Conservation (phyloP, 1,139 yeast genomes). For the Scheffersomyces cryptocercus region DNA sequence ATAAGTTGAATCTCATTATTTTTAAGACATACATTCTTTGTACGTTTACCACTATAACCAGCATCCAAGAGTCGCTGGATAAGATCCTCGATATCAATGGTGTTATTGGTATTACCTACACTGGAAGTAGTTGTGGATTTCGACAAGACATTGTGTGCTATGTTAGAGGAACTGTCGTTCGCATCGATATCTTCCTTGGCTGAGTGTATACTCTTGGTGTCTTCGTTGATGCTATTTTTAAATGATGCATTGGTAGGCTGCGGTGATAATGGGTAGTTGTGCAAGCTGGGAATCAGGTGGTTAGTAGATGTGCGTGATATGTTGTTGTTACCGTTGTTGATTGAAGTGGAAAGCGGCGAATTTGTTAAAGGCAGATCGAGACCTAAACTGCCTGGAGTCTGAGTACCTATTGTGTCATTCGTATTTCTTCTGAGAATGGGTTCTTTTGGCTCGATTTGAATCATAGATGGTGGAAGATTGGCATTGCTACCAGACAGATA, state of each 20-base stretch:
- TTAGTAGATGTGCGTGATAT: slow-evolving; percentile 38
- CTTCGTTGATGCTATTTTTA: slow-evolving; percentile 9
- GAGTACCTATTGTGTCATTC: slow-evolving; percentile 21
- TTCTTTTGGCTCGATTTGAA: slow-evolving; percentile 63
- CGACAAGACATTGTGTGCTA: slow-evolving; percentile 13
- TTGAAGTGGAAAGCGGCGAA: background rate
- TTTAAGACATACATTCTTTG: slow-evolving; percentile 84
- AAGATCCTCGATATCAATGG: slow-evolving; percentile 80
- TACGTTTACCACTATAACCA: slow-evolving; percentile 91
- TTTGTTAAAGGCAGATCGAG: background rate
- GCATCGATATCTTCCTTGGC: slow-evolving; percentile 1
- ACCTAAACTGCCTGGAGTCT: background rate
- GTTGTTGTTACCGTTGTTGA: slow-evolving; percentile 9
- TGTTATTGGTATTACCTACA: slow-evolving; percentile 8
- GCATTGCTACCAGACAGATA: slow-evolving; percentile 8
- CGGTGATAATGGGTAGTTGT: slow-evolving; percentile 25
- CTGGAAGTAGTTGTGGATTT: slow-evolving; percentile 9
- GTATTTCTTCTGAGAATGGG: slow-evolving; percentile 58
- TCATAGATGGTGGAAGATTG: slow-evolving; percentile 67
- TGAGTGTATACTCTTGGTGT: slow-evolving; percentile 1
- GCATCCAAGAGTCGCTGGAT: slow-evolving; percentile 91
- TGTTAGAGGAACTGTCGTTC: slow-evolving; percentile 7
- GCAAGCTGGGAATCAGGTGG: slow-evolving; percentile 25
- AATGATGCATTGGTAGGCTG: slow-evolving; percentile 19
- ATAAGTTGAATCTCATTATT: slow-evolving; percentile 83